Evolutionary conservation across 148 eudicot genomes (phyloP).

Genomic region (Oxyria digyna): DNA sequence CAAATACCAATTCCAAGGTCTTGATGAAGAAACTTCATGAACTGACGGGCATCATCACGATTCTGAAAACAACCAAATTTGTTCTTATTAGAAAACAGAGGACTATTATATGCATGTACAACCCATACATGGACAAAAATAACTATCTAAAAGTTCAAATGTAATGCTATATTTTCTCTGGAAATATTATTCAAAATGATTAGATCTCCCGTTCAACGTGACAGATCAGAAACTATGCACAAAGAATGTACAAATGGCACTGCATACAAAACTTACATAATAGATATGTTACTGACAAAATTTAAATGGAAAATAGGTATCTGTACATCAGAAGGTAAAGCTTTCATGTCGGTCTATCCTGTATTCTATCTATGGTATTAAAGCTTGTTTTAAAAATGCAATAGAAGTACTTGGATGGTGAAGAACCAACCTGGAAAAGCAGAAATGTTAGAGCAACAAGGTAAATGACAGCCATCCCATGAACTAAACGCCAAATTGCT

Average conservation of each 20-base stretch:
- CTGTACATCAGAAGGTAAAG: not conserved
- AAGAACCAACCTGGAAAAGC: slow-evolving; percentile 72
- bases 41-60: slow-evolving; percentile 92
- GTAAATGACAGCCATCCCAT: slow-evolving; percentile 93
- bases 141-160: not conserved
- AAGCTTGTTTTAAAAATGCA: not conserved
- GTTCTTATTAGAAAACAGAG: not conserved
- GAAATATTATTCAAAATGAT: not conserved
- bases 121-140: not conserved
- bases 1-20: slow-evolving; percentile 87
- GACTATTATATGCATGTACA: not conserved
- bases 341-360: not conserved
- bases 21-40: slow-evolving; percentile 87
- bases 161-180: not conserved
- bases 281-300: not conserved
- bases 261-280: not conserved
- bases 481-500: slow-evolving; percentile 97
- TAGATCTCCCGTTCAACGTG: not conserved
- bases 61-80: slow-evolving; percentile 34
- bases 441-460: slow-evolving; percentile 90
- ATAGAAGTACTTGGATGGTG: not conserved
- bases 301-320: not conserved
- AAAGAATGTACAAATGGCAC: not conserved
- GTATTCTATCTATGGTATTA: not conserved
- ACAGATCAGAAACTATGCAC: not conserved